phyloP scores from a whole-genome alignment of 2,329 filamentous ascomycete genomes.

The Trichoderma hamatum region DNA sequence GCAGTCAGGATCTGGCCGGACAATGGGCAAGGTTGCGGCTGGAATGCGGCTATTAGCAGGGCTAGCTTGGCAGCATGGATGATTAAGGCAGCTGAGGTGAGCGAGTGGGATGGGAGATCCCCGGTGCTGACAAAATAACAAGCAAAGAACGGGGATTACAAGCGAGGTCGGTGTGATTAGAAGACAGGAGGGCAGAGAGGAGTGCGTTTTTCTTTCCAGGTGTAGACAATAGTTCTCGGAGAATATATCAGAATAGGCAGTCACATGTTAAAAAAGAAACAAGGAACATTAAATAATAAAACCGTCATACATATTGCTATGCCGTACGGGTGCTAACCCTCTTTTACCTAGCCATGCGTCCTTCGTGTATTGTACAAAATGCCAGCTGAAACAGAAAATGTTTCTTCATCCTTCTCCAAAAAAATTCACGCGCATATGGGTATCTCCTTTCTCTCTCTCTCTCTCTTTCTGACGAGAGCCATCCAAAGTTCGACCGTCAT shows the following conservation, averaged over 20 bases:
- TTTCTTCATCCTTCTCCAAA: not conserved
- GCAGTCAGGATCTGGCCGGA: conserved; percentile 47
- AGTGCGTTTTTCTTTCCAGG: not conserved
- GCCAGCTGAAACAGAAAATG: not conserved
- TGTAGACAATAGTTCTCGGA: not conserved
- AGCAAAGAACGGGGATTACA: not conserved
- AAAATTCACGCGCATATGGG: not conserved
- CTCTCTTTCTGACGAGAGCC: not conserved
- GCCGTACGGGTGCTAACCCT: not conserved
- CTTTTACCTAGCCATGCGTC: not conserved
- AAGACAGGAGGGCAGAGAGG: not conserved
- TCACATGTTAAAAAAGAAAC: not conserved
- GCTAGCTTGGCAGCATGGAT: conserved; percentile 51
- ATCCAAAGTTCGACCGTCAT: not conserved
- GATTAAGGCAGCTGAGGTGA: conserved; percentile 47
- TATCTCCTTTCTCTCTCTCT: conserved; percentile 13
- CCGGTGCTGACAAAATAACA: conserved; percentile 52
- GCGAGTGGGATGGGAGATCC: conserved; percentile 46
- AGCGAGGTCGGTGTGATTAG: not conserved
- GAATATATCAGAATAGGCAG: not conserved
- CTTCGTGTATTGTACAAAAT: conserved; percentile 3
- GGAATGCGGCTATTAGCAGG: conserved; percentile 44
- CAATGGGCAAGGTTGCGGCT: conserved; percentile 45
- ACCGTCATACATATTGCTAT: not conserved
- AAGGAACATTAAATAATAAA: not conserved